Base-by-base conservation (phyloP, 1,139 yeast species). In the Lodderomyces parapsilosis region DNA sequence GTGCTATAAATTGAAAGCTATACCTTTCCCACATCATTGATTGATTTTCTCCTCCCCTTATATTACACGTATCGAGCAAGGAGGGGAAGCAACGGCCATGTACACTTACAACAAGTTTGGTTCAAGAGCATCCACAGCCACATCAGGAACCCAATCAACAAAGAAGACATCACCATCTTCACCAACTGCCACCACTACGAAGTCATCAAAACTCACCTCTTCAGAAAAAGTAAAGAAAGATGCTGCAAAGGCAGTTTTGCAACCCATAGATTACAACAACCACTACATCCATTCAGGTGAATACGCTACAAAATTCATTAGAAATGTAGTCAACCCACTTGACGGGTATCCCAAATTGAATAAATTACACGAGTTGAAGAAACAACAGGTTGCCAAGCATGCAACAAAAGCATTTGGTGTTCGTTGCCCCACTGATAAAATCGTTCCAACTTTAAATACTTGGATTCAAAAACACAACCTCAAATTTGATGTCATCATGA, bases 281-380 rank as follows among this genome's bases (percentile, higher is more conserved):
- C 71, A 82, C 50, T 85, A 78, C 57, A 65, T 89, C 34, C 86
- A 82, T 49, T 68, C 83, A 0, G 85, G 83, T 0, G 48, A 46
- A 22, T 51, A 61, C 0, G 96, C 96, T 0, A 81, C 80, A 34
- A 66, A 67, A 22, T 80, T 75, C 53, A 80, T 91, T 27, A 74
- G 84, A 42, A 90, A 91, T 59, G 68, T 79, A 2, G 65, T 67
- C 24, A 76, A 80, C 45, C 83, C 91, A 1, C 77, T 83, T 2
- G 84, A 80, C 45, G 97, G 97, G 1, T 91, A 91, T 54, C 97
- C 97, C 2, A 86, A 86, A 58, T 69, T 90, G 19, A 86, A 83
- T 51, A 74, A 71, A 52, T 65, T 91, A 41, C 81, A 86, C 51
- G 72, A 75, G 36, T 66, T 88, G 52, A 89, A 89, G 55, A 66